Evolutionary conservation across 2,329 filamentous ascomycete species (phyloP).

Genomic region (Alternaria triticina): DNA sequence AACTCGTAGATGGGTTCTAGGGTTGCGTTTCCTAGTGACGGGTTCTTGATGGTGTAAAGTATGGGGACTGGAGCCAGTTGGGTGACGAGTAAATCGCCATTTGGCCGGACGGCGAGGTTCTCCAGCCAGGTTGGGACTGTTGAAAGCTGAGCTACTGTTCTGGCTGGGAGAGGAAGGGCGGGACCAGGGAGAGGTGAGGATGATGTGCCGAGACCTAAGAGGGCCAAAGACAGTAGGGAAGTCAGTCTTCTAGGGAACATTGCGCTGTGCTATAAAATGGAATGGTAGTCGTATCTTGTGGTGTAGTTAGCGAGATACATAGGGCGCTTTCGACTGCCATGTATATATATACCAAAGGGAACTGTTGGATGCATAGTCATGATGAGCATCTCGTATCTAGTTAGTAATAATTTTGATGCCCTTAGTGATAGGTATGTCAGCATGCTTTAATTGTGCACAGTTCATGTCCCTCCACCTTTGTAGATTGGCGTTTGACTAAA

Average conservation of each 20-base stretch:
- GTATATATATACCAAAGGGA: neutral
- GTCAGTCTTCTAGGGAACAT: neutral
- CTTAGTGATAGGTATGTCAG: neutral
- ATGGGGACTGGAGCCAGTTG: neutral
- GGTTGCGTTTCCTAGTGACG: neutral
- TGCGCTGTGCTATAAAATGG: neutral
- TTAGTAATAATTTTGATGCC: neutral
- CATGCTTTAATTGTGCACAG: neutral
- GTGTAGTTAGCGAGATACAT: neutral
- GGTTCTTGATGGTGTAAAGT: neutral
- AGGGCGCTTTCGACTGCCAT: neutral
- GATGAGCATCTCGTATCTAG: neutral
- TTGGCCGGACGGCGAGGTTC: slow-evolving; percentile 9
- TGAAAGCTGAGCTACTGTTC: slow-evolving; percentile 13
- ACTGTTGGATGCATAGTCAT: neutral
- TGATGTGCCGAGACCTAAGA: neutral
- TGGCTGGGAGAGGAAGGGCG: neutral
- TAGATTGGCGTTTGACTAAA: neutral
- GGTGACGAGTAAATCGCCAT: slow-evolving; percentile 11
- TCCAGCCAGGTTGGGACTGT: slow-evolving; percentile 11
- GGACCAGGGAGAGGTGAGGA: neutral
- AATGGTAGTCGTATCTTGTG: neutral
- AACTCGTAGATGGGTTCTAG: slow-evolving; percentile 10
- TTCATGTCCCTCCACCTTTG: neutral
- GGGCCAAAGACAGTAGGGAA: neutral